phyloP scores from a whole-genome alignment of 257 asterid genomes.

The Mentha longifolia region DNA sequence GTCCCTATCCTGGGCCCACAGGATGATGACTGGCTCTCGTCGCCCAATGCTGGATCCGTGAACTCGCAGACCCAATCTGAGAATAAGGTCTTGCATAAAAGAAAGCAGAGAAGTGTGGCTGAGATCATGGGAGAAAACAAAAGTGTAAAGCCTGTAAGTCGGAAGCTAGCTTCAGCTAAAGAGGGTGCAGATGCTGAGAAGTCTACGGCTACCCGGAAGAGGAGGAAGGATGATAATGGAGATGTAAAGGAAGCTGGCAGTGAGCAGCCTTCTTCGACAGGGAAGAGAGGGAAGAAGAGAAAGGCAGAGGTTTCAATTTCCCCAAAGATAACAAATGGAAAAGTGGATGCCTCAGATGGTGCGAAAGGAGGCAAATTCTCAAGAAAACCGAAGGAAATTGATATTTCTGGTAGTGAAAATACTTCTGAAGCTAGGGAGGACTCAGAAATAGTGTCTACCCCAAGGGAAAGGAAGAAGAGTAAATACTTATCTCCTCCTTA shows the following conservation, averaged over 20 bases:
- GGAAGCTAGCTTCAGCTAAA: conserved; percentile 34
- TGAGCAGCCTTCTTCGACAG: conserved; percentile 37
- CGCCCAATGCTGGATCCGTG: conserved; percentile 35
- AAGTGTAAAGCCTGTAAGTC: conserved; percentile 34
- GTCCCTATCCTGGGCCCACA: conserved; percentile 56
- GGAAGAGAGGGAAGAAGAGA: conserved; percentile 44
- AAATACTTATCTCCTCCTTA: conserved; percentile 81
- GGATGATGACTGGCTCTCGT: conserved; percentile 49
- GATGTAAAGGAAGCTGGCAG: conserved; percentile 29
- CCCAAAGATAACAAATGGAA: conserved; percentile 19
- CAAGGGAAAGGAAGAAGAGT: conserved; percentile 87
- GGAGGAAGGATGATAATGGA: conserved; percentile 40
- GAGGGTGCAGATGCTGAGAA: conserved; percentile 33
- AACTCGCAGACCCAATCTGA: conserved; percentile 39
- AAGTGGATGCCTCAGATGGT: conserved; percentile 19
- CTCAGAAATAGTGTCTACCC: conserved; percentile 45
- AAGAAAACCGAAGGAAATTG: conserved; percentile 34
- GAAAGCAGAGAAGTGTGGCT: conserved; percentile 83
- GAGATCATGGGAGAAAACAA: conserved; percentile 57
- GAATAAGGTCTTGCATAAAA: conserved; percentile 42
- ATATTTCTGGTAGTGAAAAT: conserved; percentile 32
- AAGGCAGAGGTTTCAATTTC: conserved; percentile 29
- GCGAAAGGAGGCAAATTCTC: conserved; percentile 27
- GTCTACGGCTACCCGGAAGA: conserved; percentile 32
- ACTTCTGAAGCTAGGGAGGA: conserved; percentile 43